These are phyloP conservation scores for Sideroxylon spinosum DNA, from an alignment of 179 eudicot genomes.

Conservation along the genomic window DNA sequence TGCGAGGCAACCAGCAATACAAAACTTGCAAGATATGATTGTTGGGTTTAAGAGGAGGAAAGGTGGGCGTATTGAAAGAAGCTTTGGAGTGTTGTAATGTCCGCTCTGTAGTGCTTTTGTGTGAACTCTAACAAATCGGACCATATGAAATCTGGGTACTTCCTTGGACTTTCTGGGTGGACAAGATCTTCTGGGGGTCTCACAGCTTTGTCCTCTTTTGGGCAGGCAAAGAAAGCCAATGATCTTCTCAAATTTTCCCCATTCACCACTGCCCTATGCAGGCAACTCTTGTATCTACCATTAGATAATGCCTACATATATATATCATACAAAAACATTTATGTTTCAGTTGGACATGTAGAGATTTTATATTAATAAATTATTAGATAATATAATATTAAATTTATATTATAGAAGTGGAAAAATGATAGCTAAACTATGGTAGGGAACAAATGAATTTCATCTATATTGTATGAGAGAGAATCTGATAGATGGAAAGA, in stretches of 20 bases:
- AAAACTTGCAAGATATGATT: not conserved
- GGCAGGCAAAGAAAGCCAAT: conserved; percentile 48
- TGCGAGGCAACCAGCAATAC: not conserved
- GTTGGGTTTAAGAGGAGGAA: conserved; percentile 7
- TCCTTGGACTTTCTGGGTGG: conserved; percentile 29
- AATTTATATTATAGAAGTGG: too few relatives aligned
- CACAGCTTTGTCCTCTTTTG: conserved; percentile 41
- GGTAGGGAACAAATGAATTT: too few relatives aligned
- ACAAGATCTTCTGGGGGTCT: conserved; percentile 34
- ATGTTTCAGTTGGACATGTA: too few relatives aligned
- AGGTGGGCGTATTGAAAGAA: conserved; percentile 24
- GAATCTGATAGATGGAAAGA: too few relatives aligned
- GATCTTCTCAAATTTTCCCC: conserved; percentile 36
- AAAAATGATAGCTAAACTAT: too few relatives aligned
- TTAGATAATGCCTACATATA: conserved; percentile 46
- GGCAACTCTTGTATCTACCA: conserved; percentile 60
- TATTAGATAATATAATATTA: too few relatives aligned
- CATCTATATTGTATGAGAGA: too few relatives aligned
- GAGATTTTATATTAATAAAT: too few relatives aligned
- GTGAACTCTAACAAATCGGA: conserved; percentile 38
- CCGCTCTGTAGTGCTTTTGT: conserved; percentile 43
- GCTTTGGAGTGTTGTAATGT: conserved; percentile 32
- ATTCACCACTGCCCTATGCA: conserved; percentile 61
- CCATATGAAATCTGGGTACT: conserved; percentile 60
- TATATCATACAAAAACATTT: too few relatives aligned